Evolutionary conservation across 805 yeast species (phyloP), one percentile per base, ranked within the genome.

Genomic region (Candida koratica): DNA sequence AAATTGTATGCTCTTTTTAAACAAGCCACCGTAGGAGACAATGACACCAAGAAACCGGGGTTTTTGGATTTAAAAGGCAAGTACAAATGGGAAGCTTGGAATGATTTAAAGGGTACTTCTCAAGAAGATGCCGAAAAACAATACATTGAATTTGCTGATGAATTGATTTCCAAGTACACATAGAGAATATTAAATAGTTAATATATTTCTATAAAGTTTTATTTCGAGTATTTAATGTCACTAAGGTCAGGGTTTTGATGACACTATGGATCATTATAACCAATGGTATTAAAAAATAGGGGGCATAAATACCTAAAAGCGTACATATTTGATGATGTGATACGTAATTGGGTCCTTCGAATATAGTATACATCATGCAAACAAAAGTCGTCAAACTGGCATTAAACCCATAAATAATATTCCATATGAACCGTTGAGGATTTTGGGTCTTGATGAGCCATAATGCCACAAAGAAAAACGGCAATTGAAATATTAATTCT

Each of bases 71-170:
- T 93, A 69, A 87, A 84, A 70, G 97, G 90, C 50, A 88, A 94
- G 67, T 84, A 85, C 77, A 93, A 93, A 74, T 93, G 97, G 97
- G 90, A 89, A 58, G 76, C 97, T 6, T 93, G 97, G 97, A 81
- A 81, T 53, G 80, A 79, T 52, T 69, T 81, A 55, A 83, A 84
- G 69, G 98, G 98, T 40, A 76, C 75, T 43, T 64, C 87, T 26
- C 84, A 84, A 64, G 95, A 78, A 50, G 97, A 87, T 23, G 98
- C 98, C 42, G 97, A 90, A 72, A 46, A 73, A 51, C 73, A 87
- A 53, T 78, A 84, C 69, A 84, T 84, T 54, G 81, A 59, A 7
- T 65, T 83, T 28, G 90, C 78, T 36, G 78, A 77, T 48, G 75
- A 74, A 55, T 69, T 84, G 66, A 61, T 75, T 41, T 75, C 69